These are phyloP conservation scores for Calonectria leucothoes DNA, from an alignment of 2,329 filamentous ascomycete genomes.

Conservation along the genomic window DNA sequence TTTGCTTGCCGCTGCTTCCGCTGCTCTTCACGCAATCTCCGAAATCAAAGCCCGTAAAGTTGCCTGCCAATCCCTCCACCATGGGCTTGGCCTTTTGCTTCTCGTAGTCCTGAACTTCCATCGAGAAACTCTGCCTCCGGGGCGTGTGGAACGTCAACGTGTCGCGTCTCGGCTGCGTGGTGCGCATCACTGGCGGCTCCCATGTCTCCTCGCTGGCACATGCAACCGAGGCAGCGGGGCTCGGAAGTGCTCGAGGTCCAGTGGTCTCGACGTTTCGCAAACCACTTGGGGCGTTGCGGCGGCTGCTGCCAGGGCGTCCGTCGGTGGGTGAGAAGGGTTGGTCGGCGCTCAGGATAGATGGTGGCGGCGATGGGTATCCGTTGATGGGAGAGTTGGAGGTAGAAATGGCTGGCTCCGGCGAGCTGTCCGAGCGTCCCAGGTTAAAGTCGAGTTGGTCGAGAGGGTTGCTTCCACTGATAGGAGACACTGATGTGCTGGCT, in stretches of 20 bases:
- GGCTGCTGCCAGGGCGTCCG: constrained; percentile 30
- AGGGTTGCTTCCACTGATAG: constrained; percentile 48
- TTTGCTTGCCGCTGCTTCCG: constrained; percentile 31
- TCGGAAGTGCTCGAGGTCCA: constrained; percentile 52
- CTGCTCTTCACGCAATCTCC: constrained; percentile 44
- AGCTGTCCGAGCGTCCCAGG: constrained; percentile 26
- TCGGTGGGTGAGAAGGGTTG: constrained; percentile 39
- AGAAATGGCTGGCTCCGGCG: not conserved
- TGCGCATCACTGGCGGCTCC: constrained; percentile 57
- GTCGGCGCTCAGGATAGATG: constrained; percentile 48
- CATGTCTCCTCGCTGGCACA: constrained; percentile 53
- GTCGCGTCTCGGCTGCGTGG: constrained; percentile 62
- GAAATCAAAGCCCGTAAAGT: constrained; percentile 54
- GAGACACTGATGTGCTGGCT: constrained; percentile 40
- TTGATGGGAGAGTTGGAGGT: constrained; percentile 22
- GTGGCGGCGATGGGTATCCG: constrained; percentile 53
- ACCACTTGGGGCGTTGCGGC: constrained; percentile 37
- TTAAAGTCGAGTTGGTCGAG: constrained; percentile 55
- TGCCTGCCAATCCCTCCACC: constrained; percentile 50
- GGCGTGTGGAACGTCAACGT: constrained; percentile 60
- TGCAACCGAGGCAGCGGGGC: constrained; percentile 54
- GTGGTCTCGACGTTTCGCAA: constrained; percentile 43
- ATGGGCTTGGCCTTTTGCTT: constrained; percentile 33
- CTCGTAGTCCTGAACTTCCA: constrained; percentile 55
- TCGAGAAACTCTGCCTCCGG: constrained; percentile 60